Base-by-base conservation (phyloP, 1,139 yeast genomes). In the Zygosaccharomyces sapae region DNA sequence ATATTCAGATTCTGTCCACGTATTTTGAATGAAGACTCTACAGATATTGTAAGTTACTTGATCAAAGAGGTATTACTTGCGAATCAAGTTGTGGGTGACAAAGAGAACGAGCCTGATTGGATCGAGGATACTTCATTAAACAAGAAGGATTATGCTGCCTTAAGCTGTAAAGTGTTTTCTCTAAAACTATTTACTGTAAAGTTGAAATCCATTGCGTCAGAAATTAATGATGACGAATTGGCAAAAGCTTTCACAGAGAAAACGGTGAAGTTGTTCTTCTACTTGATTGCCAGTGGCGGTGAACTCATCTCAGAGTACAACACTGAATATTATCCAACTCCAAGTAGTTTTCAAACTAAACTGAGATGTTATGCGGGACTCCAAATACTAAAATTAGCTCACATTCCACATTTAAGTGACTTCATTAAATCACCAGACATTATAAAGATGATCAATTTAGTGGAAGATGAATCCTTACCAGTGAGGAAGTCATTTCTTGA, bases 271-370 rank as follows among this genome's bases (percentile, higher is more conserved):
- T 68, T 87, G 35, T 71, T 88, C 38, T 71, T 78, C 35, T 79
- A 90, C 1, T 70, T 86, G 30, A 78, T 89, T 41, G 79, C 82
- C 2, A 84, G 84, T 62, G 85, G 86, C 41, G 96, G 96, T n/a
- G 96, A 89, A 59, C 75, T 89, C 24, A 78, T 83, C 2, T 72
- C 76, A 24, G 73, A 73, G 24, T 44, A 49, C 27, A 71, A 71
- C 39, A 58, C 73, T 3, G 68, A 65, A 3, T 66, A 70, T 10
- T 72, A 68, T 58, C 80, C 83, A n/a, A 85, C 96, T 0, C 95
- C 96, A 5, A 70, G 66, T 33, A 66, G 68, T 25, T 81, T 71
- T 57, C 83, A 82, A 56, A 74, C 81, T 53, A 77, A 80, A 53
- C 67, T 89, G 37, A 74, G 95, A 53, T 69, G 86, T 7, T 73